Base-by-base conservation (phyloP, 805 yeast genomes). In the Suhomyces kilbournensis region DNA sequence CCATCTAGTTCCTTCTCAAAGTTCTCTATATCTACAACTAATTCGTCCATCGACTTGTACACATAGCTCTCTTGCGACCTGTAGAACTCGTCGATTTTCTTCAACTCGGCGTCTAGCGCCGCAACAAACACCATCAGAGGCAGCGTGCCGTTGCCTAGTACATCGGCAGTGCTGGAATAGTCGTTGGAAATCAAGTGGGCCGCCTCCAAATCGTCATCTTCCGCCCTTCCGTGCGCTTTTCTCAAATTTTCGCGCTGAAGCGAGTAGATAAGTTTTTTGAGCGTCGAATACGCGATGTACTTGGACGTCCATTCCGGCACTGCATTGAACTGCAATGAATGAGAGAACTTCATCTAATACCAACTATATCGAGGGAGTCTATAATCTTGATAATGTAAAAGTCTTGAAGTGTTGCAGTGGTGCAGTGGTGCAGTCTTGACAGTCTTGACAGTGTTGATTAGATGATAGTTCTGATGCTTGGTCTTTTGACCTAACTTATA, bases 271-370 rank as follows among this genome's bases (percentile, higher is more conserved):
- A 88, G 78, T 71, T 89, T 90, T 68, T 94, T 93, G 53, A 94
- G 75, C 38, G 88, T 85, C 1, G 96, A 88, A 69, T 93, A 93
- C 51, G 96, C 92, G 52, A 93, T 85, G 69, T 93, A 93, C 66
- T 88, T 84, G 25, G 96, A 85, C 10, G 96, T 83, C 99, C 99
- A 93, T 68, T 94, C 98, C 1, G 99, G 97, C 4, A 94, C 98
- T 22, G 98, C 97, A 69, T 93, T 93, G 72, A 93, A 92, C 78
- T 93, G 97, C 57, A 93, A 74, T 5, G 97, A 89, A 66, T 92
- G 97, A 23, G 96, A 87, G 73, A 93, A 93, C 80, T 93, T 93
- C 99, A n/a, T n/a, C n/a, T n/a, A n/a, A n/a, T n/a, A n/a, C n/a
- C n/a, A n/a, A n/a, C n/a, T n/a, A n/a, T n/a, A n/a, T n/a, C n/a